These are phyloP conservation scores for Aspergillus arachidicola DNA, from an alignment of 2,329 filamentous ascomycete species.

Conservation along the genomic window DNA sequence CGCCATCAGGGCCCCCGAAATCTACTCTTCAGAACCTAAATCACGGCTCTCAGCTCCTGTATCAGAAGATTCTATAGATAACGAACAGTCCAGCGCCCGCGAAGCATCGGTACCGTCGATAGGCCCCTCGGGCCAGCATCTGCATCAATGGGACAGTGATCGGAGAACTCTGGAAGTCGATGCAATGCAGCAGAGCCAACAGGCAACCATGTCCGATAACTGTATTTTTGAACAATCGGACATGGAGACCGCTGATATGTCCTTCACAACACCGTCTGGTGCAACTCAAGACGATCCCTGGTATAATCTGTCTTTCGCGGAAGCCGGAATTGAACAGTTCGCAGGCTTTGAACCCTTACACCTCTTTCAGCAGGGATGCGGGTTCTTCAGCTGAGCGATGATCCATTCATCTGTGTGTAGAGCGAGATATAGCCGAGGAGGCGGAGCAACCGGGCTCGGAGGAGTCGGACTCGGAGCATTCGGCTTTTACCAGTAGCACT, in stretches of 20 bases:
- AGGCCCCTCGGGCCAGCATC: background rate
- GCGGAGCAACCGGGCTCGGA: background rate
- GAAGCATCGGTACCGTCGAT: background rate
- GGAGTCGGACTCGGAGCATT: too few relatives aligned
- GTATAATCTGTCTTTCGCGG: constrained; percentile 4
- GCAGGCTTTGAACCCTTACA: background rate
- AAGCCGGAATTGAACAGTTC: constrained; percentile 5
- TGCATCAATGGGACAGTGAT: background rate
- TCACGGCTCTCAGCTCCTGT: background rate
- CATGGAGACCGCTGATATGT: background rate
- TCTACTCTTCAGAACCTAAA: background rate
- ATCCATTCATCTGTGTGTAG: background rate
- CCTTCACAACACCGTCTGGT: background rate
- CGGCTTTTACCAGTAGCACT: too few relatives aligned
- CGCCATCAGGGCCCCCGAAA: background rate
- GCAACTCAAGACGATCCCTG: background rate
- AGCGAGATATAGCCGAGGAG: background rate
- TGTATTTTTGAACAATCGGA: background rate
- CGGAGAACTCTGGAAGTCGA: background rate
- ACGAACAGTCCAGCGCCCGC: background rate
- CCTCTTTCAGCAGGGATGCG: background rate
- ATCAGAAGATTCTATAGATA: background rate
- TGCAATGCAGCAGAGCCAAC: background rate
- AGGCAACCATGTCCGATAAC: background rate
- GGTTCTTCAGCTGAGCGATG: background rate